Percentiles rank a stretch among this genome's conserved stretches.
phyloP scores from a whole-genome alignment of 2,329 filamentous ascomycete genomes.

The Aspergillus sp. region DNA sequence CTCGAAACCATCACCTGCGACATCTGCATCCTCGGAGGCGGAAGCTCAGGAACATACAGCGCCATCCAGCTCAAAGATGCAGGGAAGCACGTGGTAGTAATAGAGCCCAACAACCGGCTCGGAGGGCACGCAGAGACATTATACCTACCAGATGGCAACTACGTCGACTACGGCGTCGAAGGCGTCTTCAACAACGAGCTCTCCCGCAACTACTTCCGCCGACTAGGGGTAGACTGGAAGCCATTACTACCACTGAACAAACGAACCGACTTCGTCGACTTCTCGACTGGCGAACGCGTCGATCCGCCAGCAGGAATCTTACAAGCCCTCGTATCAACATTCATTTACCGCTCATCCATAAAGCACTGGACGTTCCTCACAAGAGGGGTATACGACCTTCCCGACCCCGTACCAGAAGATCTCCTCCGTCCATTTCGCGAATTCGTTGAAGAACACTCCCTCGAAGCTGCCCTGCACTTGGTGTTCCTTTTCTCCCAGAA shows the following conservation, averaged over 20 bases:
- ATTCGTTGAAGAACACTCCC: slow-evolving; percentile 17
- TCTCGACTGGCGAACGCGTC: slow-evolving; percentile 22
- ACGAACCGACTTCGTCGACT: slow-evolving; percentile 32
- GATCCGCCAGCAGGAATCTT: slow-evolving; percentile 13
- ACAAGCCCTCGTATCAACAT: background rate
- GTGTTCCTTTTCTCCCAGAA: slow-evolving; percentile 14
- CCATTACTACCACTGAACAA: slow-evolving; percentile 16
- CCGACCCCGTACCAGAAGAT: slow-evolving; percentile 29
- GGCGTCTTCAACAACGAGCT: slow-evolving; percentile 36
- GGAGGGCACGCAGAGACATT: slow-evolving; percentile 40
- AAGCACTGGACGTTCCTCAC: slow-evolving; percentile 14
- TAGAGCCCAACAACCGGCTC: slow-evolving; percentile 38
- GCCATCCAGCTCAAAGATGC: slow-evolving; percentile 34
- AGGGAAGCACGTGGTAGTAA: slow-evolving; percentile 34
- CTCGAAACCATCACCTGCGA: slow-evolving; percentile 27
- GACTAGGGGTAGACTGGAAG: slow-evolving; percentile 28
- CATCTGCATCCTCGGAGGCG: slow-evolving; percentile 39
- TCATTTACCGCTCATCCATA: slow-evolving; percentile 14
- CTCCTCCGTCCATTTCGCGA: slow-evolving; percentile 21
- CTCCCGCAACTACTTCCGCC: slow-evolving; percentile 30
- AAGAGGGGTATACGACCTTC: slow-evolving; percentile 39
- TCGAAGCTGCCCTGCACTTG: slow-evolving; percentile 8
- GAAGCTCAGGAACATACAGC: slow-evolving; percentile 37
- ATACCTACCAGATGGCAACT: slow-evolving; percentile 29
- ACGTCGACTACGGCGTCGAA: slow-evolving; percentile 37